A percentile compares a stretch with the other conserved stretches of the same genome.
These are phyloP conservation scores for Trametes maxima DNA, from an alignment of 768 basidiomycete species.

Conservation along the genomic window DNA sequence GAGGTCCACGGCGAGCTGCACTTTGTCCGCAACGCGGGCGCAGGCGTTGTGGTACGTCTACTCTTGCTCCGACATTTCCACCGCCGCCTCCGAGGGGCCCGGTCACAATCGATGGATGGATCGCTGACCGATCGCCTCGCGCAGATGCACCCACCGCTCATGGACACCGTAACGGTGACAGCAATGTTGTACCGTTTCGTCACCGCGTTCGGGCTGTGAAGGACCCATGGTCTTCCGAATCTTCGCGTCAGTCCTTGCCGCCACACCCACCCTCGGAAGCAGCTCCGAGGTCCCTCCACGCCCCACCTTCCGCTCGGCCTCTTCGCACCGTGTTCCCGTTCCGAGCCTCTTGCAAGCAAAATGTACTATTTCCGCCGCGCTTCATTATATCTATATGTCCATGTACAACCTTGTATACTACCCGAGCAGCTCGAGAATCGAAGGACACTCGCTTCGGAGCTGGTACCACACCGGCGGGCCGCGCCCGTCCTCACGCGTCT, in stretches of 20 bases:
- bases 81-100: background rate
- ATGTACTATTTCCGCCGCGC: slow-evolving; percentile 19
- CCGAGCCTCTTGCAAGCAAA: slow-evolving; percentile 12
- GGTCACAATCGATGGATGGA: slow-evolving; percentile 14
- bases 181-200: slow-evolving; percentile 87
- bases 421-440: slow-evolving; percentile 17
- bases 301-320: slow-evolving; percentile 1
- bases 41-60: slow-evolving; percentile 72
- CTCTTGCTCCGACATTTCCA: slow-evolving; percentile 12
- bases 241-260: slow-evolving; percentile 1
- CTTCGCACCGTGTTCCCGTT: slow-evolving; percentile 3
- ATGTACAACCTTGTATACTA: slow-evolving; percentile 29
- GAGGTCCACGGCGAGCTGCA: slow-evolving; percentile 88
- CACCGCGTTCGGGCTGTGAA: slow-evolving; percentile 49
- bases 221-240: slow-evolving; percentile 4
- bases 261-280: background rate
- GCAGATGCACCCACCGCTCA: slow-evolving; percentile 86
- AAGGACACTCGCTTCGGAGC: slow-evolving; percentile 11
- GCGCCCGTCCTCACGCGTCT: slow-evolving; percentile 1
- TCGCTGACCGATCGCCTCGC: slow-evolving; percentile 7
- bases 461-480: slow-evolving; percentile 18
- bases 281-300: background rate
- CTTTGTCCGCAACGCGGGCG: slow-evolving; percentile 76
- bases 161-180: slow-evolving; percentile 86
- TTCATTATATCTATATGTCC: slow-evolving; percentile 22